Conservation (phyloP, 345 rosid species). For the Durio zibethinus region DNA sequence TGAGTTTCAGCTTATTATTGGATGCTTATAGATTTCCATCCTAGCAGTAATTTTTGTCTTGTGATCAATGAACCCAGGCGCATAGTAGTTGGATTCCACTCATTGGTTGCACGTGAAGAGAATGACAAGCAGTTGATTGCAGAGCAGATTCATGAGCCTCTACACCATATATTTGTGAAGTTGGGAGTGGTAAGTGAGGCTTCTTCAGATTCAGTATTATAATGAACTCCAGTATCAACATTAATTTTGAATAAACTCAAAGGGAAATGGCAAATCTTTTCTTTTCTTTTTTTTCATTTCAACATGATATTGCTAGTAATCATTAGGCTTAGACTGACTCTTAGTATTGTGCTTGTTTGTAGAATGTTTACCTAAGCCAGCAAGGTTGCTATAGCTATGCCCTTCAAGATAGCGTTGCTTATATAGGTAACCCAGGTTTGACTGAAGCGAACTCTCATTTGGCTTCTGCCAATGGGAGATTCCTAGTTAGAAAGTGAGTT, state of each 20-base stretch:
- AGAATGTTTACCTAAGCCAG: conserved; percentile 64
- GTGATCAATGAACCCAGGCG: conserved; percentile 41
- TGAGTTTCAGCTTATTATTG: not conserved
- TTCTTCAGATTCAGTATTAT: not conserved
- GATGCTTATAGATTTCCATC: not conserved
- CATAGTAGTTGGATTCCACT: conserved; percentile 57
- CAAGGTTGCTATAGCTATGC: conserved; percentile 37
- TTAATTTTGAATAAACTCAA: not conserved
- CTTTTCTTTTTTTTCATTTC: not conserved
- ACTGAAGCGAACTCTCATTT: conserved; percentile 5
- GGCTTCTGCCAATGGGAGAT: conserved; percentile 19
- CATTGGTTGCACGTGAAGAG: conserved; percentile 37
- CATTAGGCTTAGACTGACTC: not conserved
- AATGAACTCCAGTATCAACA: not conserved
- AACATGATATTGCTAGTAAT: not conserved
- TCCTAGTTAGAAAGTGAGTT: conserved; percentile 19
- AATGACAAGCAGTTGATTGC: conserved; percentile 26
- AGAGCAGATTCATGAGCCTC: conserved; percentile 31
- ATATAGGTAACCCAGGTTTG: conserved; percentile 39
- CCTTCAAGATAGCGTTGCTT: conserved; percentile 32
- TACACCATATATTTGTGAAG: conserved; percentile 43
- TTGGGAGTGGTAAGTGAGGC: conserved; percentile 56
- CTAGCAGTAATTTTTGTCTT: not conserved
- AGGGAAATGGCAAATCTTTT: too few species aligned
- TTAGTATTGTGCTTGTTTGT: conserved; percentile 20